Percentiles rank a stretch among this genome's conserved stretches.
Conservation (phyloP, 495 filamentous ascomycete species). For the Mytilinidion resinicola region DNA sequence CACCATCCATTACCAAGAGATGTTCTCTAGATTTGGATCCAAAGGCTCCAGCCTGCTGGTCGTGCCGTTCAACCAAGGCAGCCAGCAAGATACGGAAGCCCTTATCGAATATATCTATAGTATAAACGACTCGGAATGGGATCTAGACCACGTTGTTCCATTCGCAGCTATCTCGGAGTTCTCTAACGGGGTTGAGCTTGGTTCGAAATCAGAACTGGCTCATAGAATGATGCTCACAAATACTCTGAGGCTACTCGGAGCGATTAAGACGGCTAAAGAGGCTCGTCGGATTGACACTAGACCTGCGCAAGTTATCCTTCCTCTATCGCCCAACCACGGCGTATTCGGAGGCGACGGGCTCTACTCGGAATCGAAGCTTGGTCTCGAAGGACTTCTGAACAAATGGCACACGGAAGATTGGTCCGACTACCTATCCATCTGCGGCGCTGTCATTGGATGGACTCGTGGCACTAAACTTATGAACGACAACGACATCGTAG, state of each 20-base stretch:
- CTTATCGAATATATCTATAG: slow-evolving; percentile 94
- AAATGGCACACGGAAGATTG: slow-evolving; percentile 95
- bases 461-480: slow-evolving; percentile 95
- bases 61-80: slow-evolving; percentile 95
- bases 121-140: slow-evolving; percentile 88
- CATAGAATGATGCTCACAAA: slow-evolving; percentile 99
- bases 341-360: slow-evolving; percentile 95
- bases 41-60: slow-evolving; percentile 91
- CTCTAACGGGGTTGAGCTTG: slow-evolving; percentile 92
- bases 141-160: slow-evolving; percentile 87
- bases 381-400: slow-evolving; percentile 92
- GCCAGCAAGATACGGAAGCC: slow-evolving; percentile 87
- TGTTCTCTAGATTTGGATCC: slow-evolving; percentile 86
- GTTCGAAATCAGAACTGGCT: slow-evolving; percentile 92
- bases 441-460: slow-evolving; percentile 96
- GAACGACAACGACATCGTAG: slow-evolving; percentile 93
- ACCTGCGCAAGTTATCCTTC: slow-evolving; percentile 88
- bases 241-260: slow-evolving; percentile 77
- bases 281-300: slow-evolving; percentile 80
- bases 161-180: slow-evolving; percentile 95
- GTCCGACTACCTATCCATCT: slow-evolving; percentile 93
- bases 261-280: slow-evolving; percentile 80
- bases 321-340: slow-evolving; percentile 92
- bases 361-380: slow-evolving; percentile 96
- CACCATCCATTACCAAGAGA: slow-evolving; percentile 94